These are phyloP conservation scores for Tolypocladium pustulatum DNA, from an alignment of 2,329 filamentous ascomycete genomes.

Conservation along the genomic window DNA sequence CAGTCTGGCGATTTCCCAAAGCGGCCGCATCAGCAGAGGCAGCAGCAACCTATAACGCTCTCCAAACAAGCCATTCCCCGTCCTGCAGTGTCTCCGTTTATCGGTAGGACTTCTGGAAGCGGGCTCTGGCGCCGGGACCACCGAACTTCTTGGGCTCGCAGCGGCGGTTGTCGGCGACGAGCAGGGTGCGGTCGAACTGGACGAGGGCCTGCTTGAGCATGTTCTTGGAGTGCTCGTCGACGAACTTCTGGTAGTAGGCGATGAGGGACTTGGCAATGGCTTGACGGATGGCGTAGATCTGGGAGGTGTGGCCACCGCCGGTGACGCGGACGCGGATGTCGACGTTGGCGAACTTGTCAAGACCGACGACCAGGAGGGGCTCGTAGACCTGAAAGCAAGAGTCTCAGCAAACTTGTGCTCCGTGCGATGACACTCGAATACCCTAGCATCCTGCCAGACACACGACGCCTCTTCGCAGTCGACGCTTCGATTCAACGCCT, in stretches of 20 bases:
- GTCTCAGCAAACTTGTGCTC: background rate
- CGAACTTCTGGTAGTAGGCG: slow-evolving; percentile 99
- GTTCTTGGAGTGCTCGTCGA: slow-evolving; percentile 99
- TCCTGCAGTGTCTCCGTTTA: slow-evolving; percentile 37
- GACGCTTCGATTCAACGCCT: background rate
- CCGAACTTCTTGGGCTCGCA: slow-evolving; percentile 99
- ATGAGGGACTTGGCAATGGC: slow-evolving; percentile 76
- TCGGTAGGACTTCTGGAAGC: slow-evolving; percentile 99
- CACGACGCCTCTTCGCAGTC: background rate
- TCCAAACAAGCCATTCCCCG: background rate
- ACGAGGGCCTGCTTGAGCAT: slow-evolving; percentile 94
- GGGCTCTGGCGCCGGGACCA: slow-evolving; percentile 85
- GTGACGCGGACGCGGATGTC: slow-evolving; percentile 95
- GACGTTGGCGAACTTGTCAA: slow-evolving; percentile 94
- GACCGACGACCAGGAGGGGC: slow-evolving; percentile 89
- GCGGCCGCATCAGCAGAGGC: slow-evolving; percentile 8
- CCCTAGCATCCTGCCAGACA: background rate
- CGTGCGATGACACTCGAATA: background rate
- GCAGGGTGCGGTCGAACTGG: slow-evolving; percentile 91
- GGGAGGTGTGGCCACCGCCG: slow-evolving; percentile 95
- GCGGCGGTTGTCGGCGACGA: slow-evolving; percentile 98
- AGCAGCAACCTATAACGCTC: slow-evolving; percentile 1
- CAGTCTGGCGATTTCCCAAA: background rate
- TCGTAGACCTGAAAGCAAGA: slow-evolving; percentile 69
- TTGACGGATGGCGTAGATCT: slow-evolving; percentile 98